Conservation (phyloP, 768 basidiomycete species). For the Naganishia randhawae region DNA sequence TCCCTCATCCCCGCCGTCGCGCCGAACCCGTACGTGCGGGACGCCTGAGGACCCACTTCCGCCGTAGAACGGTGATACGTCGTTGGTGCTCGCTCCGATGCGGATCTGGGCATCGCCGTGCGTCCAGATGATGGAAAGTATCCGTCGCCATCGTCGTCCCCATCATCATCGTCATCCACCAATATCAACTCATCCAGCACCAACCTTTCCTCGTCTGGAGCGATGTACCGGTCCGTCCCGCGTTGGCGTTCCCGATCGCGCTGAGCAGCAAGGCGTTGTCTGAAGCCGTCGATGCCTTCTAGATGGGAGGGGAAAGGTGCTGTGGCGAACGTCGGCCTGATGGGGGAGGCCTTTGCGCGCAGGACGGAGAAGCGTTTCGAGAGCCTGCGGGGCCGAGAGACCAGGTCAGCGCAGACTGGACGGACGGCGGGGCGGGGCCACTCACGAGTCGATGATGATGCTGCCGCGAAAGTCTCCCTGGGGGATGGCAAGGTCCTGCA, state of each 20-base stretch:
- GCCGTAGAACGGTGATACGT: not conserved
- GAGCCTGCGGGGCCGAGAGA: not conserved
- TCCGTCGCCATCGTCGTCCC: not conserved
- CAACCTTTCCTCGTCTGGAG: constrained; percentile 16
- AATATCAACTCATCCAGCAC: constrained; percentile 13
- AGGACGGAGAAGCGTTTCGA: constrained; percentile 27
- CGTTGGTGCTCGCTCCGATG: too few relatives aligned
- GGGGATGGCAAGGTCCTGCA: constrained; percentile 11
- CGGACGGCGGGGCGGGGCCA: not conserved
- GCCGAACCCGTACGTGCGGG: constrained; percentile 19
- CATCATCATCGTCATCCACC: not conserved
- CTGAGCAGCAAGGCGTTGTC: constrained; percentile 16
- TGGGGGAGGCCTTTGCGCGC: constrained; percentile 12
- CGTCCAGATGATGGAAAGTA: not conserved
- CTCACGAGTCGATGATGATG: constrained; percentile 22
- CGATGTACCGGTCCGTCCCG: constrained; percentile 3
- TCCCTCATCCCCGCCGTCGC: constrained; percentile 22
- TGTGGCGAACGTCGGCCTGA: not conserved
- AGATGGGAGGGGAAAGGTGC: not conserved
- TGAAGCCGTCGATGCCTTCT: constrained; percentile 9
- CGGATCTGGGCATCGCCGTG: too few relatives aligned
- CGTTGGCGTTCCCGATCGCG: not conserved
- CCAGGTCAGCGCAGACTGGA: not conserved
- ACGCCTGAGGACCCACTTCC: not conserved
- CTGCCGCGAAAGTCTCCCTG: constrained; percentile 22